Evolutionary conservation across 331 rosid species (phyloP).

Genomic region (Quercus lobata): DNA sequence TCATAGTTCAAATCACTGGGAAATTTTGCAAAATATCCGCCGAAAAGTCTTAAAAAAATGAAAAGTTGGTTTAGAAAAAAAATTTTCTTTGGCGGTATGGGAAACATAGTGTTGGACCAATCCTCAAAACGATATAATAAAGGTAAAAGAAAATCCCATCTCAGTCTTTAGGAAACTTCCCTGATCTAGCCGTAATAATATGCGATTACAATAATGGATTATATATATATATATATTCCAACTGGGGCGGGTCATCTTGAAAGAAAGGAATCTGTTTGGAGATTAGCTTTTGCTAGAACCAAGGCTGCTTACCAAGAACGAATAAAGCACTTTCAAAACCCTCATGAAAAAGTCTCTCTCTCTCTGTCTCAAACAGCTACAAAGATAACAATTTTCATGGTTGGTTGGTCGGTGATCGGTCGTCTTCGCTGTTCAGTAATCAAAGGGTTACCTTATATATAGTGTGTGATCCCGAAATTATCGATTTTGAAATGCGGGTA

Average conservation of each 20-base stretch:
- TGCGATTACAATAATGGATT: neutral
- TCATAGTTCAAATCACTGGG: too few relatives aligned
- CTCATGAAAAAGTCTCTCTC: conserved; percentile 8
- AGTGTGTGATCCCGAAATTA: conserved; percentile 38
- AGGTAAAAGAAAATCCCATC: neutral
- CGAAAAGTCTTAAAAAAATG: neutral
- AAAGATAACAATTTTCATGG: neutral
- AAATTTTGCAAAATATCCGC: neutral
- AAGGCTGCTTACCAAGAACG: conserved; percentile 36
- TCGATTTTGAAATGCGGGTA: conserved; percentile 29
- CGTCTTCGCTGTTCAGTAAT: conserved; percentile 6
- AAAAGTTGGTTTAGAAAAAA: too few relatives aligned
- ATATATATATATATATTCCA: neutral
- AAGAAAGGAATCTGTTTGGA: conserved; percentile 37
- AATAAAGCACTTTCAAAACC: conserved; percentile 51
- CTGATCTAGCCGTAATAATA: neutral
- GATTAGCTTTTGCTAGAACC: conserved; percentile 47
- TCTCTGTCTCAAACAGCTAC: neutral
- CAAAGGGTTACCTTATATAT: conserved; percentile 5
- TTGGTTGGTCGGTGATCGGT: conserved; percentile 22
- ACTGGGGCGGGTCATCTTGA: conserved; percentile 20
- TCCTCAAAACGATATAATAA: neutral
- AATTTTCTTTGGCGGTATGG: too few relatives aligned
- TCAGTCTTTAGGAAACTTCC: conserved; percentile 6
- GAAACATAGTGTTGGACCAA: too few relatives aligned